phyloP scores from a whole-genome alignment of 2,329 filamentous ascomycete genomes.

The Alternaria metachromatica region DNA sequence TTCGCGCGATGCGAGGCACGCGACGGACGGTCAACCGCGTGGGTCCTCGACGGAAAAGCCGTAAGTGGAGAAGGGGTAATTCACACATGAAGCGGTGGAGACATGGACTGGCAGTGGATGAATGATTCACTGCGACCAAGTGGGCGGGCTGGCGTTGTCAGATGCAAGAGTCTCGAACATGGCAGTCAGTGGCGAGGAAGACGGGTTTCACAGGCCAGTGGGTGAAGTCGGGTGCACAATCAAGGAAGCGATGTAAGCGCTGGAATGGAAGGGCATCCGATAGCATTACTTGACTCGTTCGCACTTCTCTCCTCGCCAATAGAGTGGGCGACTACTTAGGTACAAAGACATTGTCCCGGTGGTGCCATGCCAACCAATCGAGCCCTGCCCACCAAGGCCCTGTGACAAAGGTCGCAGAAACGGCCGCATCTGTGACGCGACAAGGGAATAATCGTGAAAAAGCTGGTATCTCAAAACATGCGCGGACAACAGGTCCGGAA shows the following conservation, averaged over 20 bases:
- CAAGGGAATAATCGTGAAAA: slow-evolving; percentile 1
- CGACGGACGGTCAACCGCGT: not conserved
- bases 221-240: not conserved
- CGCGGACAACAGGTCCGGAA: slow-evolving; percentile 6
- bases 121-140: not conserved
- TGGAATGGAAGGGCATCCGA: slow-evolving; percentile 9
- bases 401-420: slow-evolving; percentile 16
- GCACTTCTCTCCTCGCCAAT: slow-evolving; percentile 13
- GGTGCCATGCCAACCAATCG: slow-evolving; percentile 10
- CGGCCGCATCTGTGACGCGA: slow-evolving; percentile 6
- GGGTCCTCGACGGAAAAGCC: not conserved
- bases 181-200: not conserved
- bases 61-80: not conserved
- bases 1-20: slow-evolving; percentile 10
- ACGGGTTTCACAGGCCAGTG: not conserved
- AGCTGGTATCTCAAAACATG: slow-evolving; percentile 18
- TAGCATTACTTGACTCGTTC: slow-evolving; percentile 13
- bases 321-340: slow-evolving; percentile 8
- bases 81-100: not conserved
- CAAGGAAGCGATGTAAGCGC: slow-evolving; percentile 19
- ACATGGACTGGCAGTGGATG: not conserved
- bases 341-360: slow-evolving; percentile 7
- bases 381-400: slow-evolving; percentile 9
- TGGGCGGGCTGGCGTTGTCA: slow-evolving; percentile 3
- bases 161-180: slow-evolving; percentile 2